Percentiles rank a stretch among this genome's conserved stretches.
Conservation (phyloP, 306 rosid genomes). For the Chamaecrista fasciculata region DNA sequence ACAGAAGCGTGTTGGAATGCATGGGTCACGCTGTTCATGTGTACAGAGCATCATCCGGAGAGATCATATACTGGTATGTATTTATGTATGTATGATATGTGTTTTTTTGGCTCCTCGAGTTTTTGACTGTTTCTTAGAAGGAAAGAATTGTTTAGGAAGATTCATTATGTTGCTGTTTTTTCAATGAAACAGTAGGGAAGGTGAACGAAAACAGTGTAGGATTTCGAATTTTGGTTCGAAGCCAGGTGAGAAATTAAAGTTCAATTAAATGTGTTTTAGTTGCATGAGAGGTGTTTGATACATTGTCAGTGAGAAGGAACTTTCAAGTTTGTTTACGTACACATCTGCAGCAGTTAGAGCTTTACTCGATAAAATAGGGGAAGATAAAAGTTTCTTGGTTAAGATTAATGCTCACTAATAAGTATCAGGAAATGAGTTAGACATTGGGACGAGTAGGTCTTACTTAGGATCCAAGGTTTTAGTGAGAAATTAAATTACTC, state of each 20-base stretch:
- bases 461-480: neutral
- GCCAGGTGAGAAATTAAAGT: neutral
- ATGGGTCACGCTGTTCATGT: conserved; percentile 68
- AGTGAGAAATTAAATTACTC: neutral
- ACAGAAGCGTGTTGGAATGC: conserved; percentile 47
- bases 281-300: conserved; percentile 22
- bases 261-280: conserved; percentile 3
- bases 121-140: too few relatives aligned
- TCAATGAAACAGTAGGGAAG: conserved; percentile 31
- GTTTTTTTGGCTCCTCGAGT: neutral
- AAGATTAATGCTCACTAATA: neutral
- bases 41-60: conserved; percentile 44
- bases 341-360: neutral
- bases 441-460: neutral
- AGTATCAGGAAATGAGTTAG: neutral
- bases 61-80: conserved; percentile 59
- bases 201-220: neutral
- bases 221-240: neutral
- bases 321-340: conserved; percentile 1
- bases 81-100: neutral
- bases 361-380: neutral
- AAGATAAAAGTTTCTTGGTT: neutral
- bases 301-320: conserved; percentile 11
- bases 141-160: neutral
- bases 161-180: conserved; percentile 15